Evolutionary conservation across 106 monocot genomes (phyloP).

Genomic region (Allium sativum): DNA sequence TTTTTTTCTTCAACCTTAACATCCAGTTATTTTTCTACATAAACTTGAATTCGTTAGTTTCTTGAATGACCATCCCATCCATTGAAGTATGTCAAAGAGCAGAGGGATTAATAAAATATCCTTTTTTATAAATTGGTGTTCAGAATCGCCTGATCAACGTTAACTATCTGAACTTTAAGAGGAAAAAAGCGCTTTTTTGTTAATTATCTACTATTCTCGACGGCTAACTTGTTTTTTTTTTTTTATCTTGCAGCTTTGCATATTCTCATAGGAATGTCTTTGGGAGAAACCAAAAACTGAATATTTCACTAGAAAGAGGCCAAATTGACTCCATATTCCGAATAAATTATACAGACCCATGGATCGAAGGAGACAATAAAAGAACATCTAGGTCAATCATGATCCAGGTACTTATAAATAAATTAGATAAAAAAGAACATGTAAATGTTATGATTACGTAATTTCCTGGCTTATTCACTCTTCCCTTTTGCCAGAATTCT

Average conservation of each 20-base stretch:
- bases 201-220: neutral
- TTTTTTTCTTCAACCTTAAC: too few species aligned
- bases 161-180: too few species aligned
- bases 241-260: slow-evolving; percentile 75
- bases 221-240: too few species aligned
- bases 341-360: slow-evolving; percentile 91
- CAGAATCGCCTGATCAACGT: too few species aligned
- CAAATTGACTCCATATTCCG: slow-evolving; percentile 97
- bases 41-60: too few species aligned
- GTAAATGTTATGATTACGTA: neutral
- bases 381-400: slow-evolving; percentile 85
- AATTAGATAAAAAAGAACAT: too few species aligned
- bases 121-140: too few species aligned
- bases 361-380: slow-evolving; percentile 97
- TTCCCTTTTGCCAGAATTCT: slow-evolving; percentile 53
- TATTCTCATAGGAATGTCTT: slow-evolving; percentile 99
- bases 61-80: too few species aligned
- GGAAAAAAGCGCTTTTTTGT: neutral
- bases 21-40: too few species aligned
- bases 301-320: slow-evolving; percentile 90
- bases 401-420: slow-evolving; percentile 61
- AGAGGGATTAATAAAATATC: too few species aligned
- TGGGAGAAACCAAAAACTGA: slow-evolving; percentile 93
- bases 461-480: neutral
- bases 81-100: too few species aligned